These are phyloP conservation scores for Narthecium ossifragum DNA, from an alignment of 106 monocot species.

Conservation along the genomic window DNA sequence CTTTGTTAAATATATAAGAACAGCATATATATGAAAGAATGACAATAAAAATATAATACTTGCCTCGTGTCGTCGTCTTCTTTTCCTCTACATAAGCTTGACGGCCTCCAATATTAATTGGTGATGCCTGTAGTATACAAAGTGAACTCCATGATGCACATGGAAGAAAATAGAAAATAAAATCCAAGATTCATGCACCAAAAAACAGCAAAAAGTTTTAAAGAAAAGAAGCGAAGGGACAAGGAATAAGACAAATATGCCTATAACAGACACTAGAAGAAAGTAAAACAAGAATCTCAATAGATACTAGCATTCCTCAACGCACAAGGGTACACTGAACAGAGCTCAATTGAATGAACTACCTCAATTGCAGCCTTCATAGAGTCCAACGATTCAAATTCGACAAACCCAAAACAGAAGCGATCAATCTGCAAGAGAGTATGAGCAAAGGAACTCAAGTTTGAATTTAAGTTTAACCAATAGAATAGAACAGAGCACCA, in stretches of 20 bases:
- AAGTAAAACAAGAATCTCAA: too few relatives aligned
- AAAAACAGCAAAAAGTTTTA: too few relatives aligned
- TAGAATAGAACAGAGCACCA: too few relatives aligned
- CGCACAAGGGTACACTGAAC: too few relatives aligned
- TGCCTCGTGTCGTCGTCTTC: conserved; percentile 44
- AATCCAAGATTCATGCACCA: too few relatives aligned
- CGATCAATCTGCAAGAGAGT: conserved; percentile 27
- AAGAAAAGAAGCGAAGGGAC: too few relatives aligned
- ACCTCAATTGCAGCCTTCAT: conserved; percentile 43
- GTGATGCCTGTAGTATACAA: conserved; percentile 33
- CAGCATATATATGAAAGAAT: not conserved
- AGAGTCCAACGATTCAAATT: conserved; percentile 29
- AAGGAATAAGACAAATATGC: too few relatives aligned
- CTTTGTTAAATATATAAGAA: not conserved
- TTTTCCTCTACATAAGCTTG: conserved; percentile 45
- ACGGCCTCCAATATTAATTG: conserved; percentile 20
- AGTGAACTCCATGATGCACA: too few relatives aligned
- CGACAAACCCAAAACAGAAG: conserved; percentile 48
- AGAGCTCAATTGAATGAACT: conserved; percentile 1
- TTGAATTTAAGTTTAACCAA: not conserved
- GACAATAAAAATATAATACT: conserved; percentile 9
- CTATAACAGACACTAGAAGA: too few relatives aligned
- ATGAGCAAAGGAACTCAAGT: not conserved
- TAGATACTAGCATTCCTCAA: too few relatives aligned
- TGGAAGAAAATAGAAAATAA: too few relatives aligned